Evolutionary conservation across 129 eudicot genomes (phyloP).

Genomic region (Flaveria sonorensis): DNA sequence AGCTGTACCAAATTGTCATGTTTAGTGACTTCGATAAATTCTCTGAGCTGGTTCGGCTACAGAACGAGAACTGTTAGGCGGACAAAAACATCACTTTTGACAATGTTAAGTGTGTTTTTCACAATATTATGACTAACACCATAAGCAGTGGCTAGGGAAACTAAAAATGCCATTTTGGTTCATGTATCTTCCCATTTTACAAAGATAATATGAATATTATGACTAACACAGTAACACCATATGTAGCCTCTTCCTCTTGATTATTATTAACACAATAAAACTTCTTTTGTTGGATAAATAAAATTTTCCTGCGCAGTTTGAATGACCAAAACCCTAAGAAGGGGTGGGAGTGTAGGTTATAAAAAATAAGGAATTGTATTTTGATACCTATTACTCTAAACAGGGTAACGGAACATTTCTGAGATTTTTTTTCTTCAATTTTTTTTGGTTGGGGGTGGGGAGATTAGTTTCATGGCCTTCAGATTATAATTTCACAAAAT

Average conservation of each 20-base stretch:
- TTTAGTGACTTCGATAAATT: no score
- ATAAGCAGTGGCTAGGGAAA: neutral
- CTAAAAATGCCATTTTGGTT: neutral
- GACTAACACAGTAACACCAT: neutral
- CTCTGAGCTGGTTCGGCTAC: no score
- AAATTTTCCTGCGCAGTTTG: neutral
- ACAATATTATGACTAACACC: neutral
- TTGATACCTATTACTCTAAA: neutral
- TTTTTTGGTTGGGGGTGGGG: neutral
- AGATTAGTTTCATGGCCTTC: neutral
- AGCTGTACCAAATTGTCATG: no score
- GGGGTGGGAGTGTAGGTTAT: neutral
- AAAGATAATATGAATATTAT: neutral
- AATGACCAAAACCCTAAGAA: conserved; percentile 3
- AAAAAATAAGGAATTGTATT: neutral
- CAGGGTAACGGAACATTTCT: neutral
- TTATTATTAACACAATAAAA: neutral
- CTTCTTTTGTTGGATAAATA: neutral
- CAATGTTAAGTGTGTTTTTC: conserved; percentile 9
- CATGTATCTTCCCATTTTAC: no score
- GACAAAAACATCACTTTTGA: neutral
- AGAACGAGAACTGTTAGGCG: neutral
- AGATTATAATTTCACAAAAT: conserved; percentile 4
- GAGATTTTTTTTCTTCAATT: neutral
- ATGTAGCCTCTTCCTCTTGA: conserved; percentile 27